Conservation (phyloP, 1,284 basidiomycete species). For the Rhizoctonia solani region DNA sequence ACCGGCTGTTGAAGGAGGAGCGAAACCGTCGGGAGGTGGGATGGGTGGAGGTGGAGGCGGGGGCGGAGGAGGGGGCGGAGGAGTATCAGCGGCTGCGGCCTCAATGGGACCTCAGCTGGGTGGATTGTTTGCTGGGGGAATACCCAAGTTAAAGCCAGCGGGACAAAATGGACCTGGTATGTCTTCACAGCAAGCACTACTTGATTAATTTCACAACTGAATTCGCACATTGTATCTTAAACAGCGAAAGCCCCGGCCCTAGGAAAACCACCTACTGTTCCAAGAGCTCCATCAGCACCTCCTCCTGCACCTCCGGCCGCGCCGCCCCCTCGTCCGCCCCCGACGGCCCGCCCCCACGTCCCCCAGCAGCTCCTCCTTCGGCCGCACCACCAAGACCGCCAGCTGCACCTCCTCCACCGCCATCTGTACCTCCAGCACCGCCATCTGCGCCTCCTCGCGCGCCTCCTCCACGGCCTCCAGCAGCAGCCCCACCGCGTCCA, state of each 20-base stretch:
- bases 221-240: constrained; percentile 31
- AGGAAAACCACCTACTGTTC: constrained; percentile 69
- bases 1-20: constrained; percentile 58
- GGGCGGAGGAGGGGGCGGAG: constrained; percentile 45
- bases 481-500: constrained; percentile 43
- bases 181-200: too few relatives aligned
- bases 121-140: constrained; percentile 84
- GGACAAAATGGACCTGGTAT: constrained; percentile 62
- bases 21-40: constrained; percentile 47
- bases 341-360: not conserved
- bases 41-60: constrained; percentile 50
- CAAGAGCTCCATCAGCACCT: constrained; percentile 48
- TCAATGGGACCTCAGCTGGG: constrained; percentile 77
- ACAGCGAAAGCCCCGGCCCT: constrained; percentile 65
- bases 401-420: constrained; percentile 40
- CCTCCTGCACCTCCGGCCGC: constrained; percentile 42
- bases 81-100: constrained; percentile 40
- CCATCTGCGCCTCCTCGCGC: constrained; percentile 42
- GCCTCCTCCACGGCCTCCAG: constrained; percentile 36
- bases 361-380: constrained; percentile 38
- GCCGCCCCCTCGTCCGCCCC: constrained; percentile 27
- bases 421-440: constrained; percentile 29
- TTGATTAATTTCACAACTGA: constrained; percentile 32
- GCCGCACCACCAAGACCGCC: constrained; percentile 43
- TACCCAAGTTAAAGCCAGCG: constrained; percentile 84